phyloP scores from a whole-genome alignment of 352 stramenopile species.

The Saprolegnia diclina region DNA sequence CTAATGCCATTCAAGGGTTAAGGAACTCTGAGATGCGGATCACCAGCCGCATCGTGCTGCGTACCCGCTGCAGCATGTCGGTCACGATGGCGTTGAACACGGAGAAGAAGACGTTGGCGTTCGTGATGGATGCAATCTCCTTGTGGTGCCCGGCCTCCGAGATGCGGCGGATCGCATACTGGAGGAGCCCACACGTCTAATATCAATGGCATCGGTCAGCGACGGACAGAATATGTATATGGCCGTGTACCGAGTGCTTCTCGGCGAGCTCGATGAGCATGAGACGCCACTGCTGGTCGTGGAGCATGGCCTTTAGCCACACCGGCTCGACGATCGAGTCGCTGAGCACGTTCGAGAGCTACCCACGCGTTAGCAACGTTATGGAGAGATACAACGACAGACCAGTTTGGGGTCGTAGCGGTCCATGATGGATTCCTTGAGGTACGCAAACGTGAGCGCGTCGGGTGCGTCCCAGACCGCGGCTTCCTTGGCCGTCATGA shows the following conservation, averaged over 20 bases:
- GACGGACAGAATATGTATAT: conserved; percentile 3
- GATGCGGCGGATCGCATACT: conserved; percentile 82
- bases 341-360: conserved; percentile 81
- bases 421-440: conserved; percentile 71
- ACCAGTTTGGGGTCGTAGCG: conserved; percentile 82
- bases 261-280: conserved; percentile 84
- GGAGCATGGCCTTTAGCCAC: conserved; percentile 81
- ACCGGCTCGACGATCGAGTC: conserved; percentile 64
- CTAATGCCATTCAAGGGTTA: conserved; percentile 34
- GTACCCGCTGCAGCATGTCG: conserved; percentile 68
- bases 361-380: not conserved
- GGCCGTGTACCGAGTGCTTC: conserved; percentile 60
- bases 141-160: conserved; percentile 83
- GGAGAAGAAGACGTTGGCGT: conserved; percentile 77
- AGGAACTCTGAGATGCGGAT: too few relatives aligned
- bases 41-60: too few relatives aligned
- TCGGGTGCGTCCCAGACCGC: conserved; percentile 66
- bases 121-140: conserved; percentile 81
- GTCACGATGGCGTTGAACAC: conserved; percentile 79
- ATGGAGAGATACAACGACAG: conserved; percentile 3
- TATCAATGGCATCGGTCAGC: not conserved
- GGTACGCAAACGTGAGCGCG: conserved; percentile 67
- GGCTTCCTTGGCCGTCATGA: conserved; percentile 54
- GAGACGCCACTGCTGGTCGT: conserved; percentile 68
- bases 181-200: conserved; percentile 71